phyloP scores from a whole-genome alignment of 805 yeast species.

The Kuraishia capsulata region DNA sequence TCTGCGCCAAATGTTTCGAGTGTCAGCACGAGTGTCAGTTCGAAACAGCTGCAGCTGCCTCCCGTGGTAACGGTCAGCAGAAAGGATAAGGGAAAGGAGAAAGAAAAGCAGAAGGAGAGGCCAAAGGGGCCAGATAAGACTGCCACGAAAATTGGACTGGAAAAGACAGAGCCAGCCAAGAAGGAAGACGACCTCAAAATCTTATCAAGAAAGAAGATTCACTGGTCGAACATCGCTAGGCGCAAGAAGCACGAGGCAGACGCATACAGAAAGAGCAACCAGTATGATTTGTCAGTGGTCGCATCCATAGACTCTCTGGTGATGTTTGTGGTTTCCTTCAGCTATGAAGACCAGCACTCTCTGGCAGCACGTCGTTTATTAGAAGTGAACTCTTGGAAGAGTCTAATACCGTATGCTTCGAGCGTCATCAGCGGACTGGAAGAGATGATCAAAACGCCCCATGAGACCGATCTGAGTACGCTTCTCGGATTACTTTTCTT shows the following conservation, averaged over 20 bases:
- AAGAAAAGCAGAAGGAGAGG: not conserved
- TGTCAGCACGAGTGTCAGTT: not conserved
- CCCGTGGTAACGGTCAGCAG: not conserved
- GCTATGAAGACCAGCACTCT: constrained; percentile 9
- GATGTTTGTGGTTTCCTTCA: constrained; percentile 15
- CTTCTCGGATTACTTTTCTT: constrained; percentile 1
- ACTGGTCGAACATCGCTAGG: constrained; percentile 6
- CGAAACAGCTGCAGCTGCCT: not conserved
- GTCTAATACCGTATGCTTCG: constrained; percentile 3
- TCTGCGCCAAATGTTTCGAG: not conserved
- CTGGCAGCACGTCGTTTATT: constrained; percentile 5
- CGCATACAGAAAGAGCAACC: constrained; percentile 1
- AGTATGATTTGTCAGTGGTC: constrained; percentile 10
- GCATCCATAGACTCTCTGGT: constrained; percentile 15
- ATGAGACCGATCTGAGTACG: not conserved
- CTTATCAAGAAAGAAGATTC: constrained; percentile 4
- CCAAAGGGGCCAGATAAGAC: not conserved
- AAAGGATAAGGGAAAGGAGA: not conserved
- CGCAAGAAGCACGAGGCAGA: constrained; percentile 6
- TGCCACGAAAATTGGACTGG: not conserved
- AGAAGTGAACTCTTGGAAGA: constrained; percentile 3
- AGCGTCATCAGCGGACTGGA: constrained; percentile 1
- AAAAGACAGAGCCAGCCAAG: not conserved
- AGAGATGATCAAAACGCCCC: not conserved
- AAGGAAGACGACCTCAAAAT: not conserved